Evolutionary conservation across 164 flowering plant genomes (phyloP), one percentile per base, ranked within the genome.

Genomic region (Piper betle): DNA sequence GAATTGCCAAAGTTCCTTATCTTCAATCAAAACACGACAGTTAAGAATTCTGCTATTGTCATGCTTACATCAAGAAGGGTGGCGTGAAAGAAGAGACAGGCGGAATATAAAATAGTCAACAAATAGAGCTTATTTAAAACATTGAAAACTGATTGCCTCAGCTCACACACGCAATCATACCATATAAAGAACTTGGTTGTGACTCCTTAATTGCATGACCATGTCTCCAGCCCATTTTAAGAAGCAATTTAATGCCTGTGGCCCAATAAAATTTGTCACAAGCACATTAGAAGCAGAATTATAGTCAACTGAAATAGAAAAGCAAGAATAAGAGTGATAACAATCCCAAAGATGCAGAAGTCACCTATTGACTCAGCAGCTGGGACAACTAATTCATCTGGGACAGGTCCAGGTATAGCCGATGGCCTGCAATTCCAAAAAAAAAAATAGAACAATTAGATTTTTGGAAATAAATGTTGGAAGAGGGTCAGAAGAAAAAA

Each of bases 221-320:
- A 61, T 70, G 97, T 9, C 97, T 69, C 98, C 98, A 93, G 71
- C 98, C 98, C 98, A 93, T 90, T 80, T 86, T 93, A 64, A 76
- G 67, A 68, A 93, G 77, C 74, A 93, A 69, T 62, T 79, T 87
- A 38, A 86, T 81, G 69, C 98, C 98, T 92, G 66, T 59, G 71
- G n/a, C 55, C 56, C 15, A 57, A 17, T 18, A 46, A 59, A n/a
- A 57, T 6, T 57, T 57, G 46, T 42, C 46, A 57, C 38, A 9
- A 38, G 38, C 17, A 37, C 43, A 20, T 55, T 55, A 1, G 18
- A 2, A 16, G 9, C 8, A 37, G 38, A 8, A 4, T 6, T 20
- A 6, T 55, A 4, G 3, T 19, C 33, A 4, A 55, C 2, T 2
- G 37, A 55, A 55, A 8, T 4, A 55, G 20, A 55, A 11, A 15